Conservation (phyloP, 768 basidiomycete species). For the Pulveroboletus sp. region DNA sequence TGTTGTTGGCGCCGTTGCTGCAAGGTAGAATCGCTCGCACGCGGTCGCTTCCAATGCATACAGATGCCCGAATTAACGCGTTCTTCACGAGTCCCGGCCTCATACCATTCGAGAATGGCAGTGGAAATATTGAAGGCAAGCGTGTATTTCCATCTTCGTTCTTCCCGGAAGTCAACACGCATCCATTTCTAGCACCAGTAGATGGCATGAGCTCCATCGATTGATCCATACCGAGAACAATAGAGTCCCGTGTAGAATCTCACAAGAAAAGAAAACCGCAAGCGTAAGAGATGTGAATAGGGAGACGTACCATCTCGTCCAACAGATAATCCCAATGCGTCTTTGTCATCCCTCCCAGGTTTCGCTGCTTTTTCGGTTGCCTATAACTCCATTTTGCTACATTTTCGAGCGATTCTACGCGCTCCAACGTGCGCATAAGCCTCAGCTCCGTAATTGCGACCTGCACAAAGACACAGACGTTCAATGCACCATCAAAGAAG, state of each 20-base stretch:
- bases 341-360: slow-evolving; percentile 67
- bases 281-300: background rate
- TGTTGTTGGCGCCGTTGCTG: slow-evolving; percentile 31
- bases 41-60: slow-evolving; percentile 56
- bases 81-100: slow-evolving; percentile 58
- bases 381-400: slow-evolving; percentile 85
- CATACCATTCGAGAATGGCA: slow-evolving; percentile 85
- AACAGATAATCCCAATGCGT: slow-evolving; percentile 94
- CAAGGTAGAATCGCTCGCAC: slow-evolving; percentile 23
- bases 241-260: background rate
- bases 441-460: slow-evolving; percentile 77
- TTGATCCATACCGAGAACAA: background rate
- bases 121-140: slow-evolving; percentile 79
- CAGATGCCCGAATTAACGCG: slow-evolving; percentile 63
- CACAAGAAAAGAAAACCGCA: background rate
- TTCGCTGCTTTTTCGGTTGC: slow-evolving; percentile 92
- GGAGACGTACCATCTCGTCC: slow-evolving; percentile 82
- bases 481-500: background rate
- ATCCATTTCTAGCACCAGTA: slow-evolving; percentile 78
- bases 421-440: slow-evolving; percentile 74
- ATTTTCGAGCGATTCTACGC: slow-evolving; percentile 78
- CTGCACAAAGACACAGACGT: slow-evolving; percentile 32
- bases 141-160: slow-evolving; percentile 86
- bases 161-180: slow-evolving; percentile 91
- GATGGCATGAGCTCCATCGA: slow-evolving; percentile 7